phyloP scores from a whole-genome alignment of 2,329 filamentous ascomycete species.

The Botrytis cinerea region DNA sequence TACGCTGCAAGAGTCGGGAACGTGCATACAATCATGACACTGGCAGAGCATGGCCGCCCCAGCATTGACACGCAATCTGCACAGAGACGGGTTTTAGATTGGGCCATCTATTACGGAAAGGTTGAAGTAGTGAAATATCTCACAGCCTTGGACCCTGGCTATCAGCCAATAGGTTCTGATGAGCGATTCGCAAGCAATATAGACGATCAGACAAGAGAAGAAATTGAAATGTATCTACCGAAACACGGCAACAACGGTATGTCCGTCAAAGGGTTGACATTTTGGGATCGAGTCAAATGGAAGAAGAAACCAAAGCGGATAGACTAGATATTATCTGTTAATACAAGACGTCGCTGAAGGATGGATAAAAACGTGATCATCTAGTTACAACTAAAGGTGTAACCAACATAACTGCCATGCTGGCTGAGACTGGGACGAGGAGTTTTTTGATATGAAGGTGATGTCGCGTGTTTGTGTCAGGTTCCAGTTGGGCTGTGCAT shows the following conservation, averaged over 20 bases:
- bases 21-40: conserved; percentile 12
- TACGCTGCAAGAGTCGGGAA: conserved; percentile 21
- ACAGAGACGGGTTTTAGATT: conserved; percentile 18
- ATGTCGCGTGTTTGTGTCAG: neutral
- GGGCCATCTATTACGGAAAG: conserved; percentile 21
- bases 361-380: neutral
- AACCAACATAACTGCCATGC: neutral
- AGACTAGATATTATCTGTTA: neutral
- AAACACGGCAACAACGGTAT: neutral
- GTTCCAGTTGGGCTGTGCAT: neutral
- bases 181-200: conserved; percentile 15
- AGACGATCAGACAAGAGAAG: neutral
- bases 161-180: conserved; percentile 8
- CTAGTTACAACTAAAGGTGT: no score
- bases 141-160: conserved; percentile 3
- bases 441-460: neutral
- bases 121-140: conserved; percentile 19
- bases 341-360: no score
- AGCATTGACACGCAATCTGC: conserved; percentile 3
- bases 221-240: conserved; percentile 16
- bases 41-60: conserved; percentile 17
- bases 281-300: conserved; percentile 17
- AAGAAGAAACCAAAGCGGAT: conserved; percentile 9
- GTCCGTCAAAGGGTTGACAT: conserved; percentile 8
- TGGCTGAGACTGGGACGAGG: neutral